These are phyloP conservation scores for Veloboletus limbatus DNA, from an alignment of 1,284 basidiomycete genomes.

Conservation along the genomic window DNA sequence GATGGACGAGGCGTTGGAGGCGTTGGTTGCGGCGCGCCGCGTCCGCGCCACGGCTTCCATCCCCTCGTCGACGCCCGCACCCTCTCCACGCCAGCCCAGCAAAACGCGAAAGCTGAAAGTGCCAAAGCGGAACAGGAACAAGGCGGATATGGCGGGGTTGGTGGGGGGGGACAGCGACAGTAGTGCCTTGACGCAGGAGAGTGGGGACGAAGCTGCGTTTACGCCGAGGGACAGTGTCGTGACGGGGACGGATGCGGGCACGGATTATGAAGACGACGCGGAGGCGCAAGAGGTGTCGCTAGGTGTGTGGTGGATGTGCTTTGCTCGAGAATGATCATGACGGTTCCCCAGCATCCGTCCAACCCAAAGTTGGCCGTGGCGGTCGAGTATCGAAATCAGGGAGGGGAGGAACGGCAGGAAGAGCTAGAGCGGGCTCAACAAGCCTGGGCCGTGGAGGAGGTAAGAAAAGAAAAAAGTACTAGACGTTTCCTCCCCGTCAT, in stretches of 20 bases:
- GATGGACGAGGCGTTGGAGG: constrained; percentile 53
- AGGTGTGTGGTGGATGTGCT: constrained; percentile 39
- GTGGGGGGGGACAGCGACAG: constrained; percentile 77
- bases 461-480: constrained; percentile 35
- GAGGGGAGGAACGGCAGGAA: constrained; percentile 22
- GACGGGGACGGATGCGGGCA: constrained; percentile 68
- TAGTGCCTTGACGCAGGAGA: constrained; percentile 75
- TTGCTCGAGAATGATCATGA: constrained; percentile 15
- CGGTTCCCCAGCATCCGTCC: constrained; percentile 18
- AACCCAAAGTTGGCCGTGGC: constrained; percentile 25
- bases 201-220: constrained; percentile 60
- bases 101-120: constrained; percentile 28
- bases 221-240: constrained; percentile 59
- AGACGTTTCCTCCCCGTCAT: constrained; percentile 17
- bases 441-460: constrained; percentile 25
- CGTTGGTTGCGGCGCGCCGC: constrained; percentile 58
- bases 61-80: constrained; percentile 54
- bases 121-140: constrained; percentile 28
- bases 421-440: constrained; percentile 28
- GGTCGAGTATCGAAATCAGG: constrained; percentile 27
- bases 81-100: constrained; percentile 37
- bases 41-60: constrained; percentile 57
- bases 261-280: constrained; percentile 61
- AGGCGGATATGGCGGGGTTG: constrained; percentile 58
- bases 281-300: constrained; percentile 55